phyloP scores from a whole-genome alignment of 129 eudicot species.

The Artemisia argyi region DNA sequence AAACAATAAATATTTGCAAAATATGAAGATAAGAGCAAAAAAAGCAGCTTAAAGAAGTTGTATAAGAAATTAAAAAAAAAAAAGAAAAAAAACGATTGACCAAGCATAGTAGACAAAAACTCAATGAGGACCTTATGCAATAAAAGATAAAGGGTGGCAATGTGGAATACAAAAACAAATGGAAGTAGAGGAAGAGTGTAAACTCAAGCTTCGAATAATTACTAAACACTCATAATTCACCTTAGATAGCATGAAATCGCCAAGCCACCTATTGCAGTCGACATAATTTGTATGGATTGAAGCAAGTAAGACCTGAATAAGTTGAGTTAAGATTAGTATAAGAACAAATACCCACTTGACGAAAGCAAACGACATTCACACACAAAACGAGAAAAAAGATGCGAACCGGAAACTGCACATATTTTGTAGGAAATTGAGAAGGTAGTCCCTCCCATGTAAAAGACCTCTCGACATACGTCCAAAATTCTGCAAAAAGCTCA shows the following conservation, averaged over 20 bases:
- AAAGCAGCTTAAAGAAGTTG: too few species aligned
- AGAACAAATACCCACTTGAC: conserved; percentile 15
- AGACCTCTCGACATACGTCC: conserved; percentile 95
- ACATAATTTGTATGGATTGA: conserved; percentile 92
- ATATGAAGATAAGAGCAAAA: too few species aligned
- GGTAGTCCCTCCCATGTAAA: conserved; percentile 97
- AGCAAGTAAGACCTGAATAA: conserved; percentile 70
- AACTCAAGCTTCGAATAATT: too few species aligned
- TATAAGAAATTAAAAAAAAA: too few species aligned
- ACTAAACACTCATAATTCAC: conserved; percentile 20
- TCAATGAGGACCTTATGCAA: too few species aligned
- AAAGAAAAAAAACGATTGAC: too few species aligned
- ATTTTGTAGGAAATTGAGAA: conserved; percentile 95
- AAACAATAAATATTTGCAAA: too few species aligned
- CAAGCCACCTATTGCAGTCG: conserved; percentile 97
- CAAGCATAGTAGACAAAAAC: too few species aligned
- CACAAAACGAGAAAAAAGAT: neutral
- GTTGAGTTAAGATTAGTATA: conserved; percentile 15
- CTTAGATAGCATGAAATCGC: conserved; percentile 95
- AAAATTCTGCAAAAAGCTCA: conserved; percentile 65
- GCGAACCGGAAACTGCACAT: conserved; percentile 98
- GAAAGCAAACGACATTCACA: neutral
- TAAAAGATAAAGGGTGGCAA: too few species aligned
- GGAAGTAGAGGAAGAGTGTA: too few species aligned
- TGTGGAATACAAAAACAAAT: too few species aligned